A percentile compares a stretch with the other conserved stretches of the same genome.
Evolutionary conservation across 1,284 basidiomycete genomes (phyloP).

Genomic region (Abortiporus biennis): DNA sequence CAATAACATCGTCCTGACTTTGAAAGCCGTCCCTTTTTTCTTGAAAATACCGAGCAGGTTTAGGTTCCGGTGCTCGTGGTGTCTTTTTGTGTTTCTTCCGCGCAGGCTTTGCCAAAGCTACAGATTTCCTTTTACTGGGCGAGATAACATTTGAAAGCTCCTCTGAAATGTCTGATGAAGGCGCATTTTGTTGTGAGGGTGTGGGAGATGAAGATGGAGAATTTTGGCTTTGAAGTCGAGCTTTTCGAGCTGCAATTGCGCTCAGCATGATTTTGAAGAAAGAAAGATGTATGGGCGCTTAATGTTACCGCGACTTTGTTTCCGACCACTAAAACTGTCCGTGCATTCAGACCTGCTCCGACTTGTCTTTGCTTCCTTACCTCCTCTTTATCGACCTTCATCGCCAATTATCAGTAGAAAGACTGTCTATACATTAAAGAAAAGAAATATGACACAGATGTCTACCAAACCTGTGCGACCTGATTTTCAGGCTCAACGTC

Average conservation of each 20-base stretch:
- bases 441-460: no score
- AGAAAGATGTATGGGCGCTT: no score
- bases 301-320: no score
- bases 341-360: no score
- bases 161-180: slow-evolving; percentile 7
- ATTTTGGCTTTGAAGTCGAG: slow-evolving; percentile 26
- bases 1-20: slow-evolving; percentile 31
- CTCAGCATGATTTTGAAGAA: no score
- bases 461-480: no score
- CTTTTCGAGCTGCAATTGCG: slow-evolving; percentile 55
- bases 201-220: slow-evolving; percentile 9
- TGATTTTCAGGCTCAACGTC: slow-evolving; percentile 31
- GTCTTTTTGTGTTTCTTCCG: slow-evolving; percentile 25
- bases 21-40: slow-evolving; percentile 25
- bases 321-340: no score
- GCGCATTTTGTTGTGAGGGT: slow-evolving; percentile 10
- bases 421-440: no score
- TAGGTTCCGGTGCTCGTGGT: slow-evolving; percentile 14
- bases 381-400: no score
- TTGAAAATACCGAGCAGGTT: slow-evolving; percentile 29
- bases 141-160: background rate
- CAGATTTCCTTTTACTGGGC: background rate
- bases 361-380: no score
- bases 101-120: slow-evolving; percentile 16
- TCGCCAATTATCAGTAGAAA: no score